Evolutionary conservation across 2,329 filamentous ascomycete genomes (phyloP), one percentile per base, ranked within the genome.

Genomic region (Aspergillus pseudonomiae): DNA sequence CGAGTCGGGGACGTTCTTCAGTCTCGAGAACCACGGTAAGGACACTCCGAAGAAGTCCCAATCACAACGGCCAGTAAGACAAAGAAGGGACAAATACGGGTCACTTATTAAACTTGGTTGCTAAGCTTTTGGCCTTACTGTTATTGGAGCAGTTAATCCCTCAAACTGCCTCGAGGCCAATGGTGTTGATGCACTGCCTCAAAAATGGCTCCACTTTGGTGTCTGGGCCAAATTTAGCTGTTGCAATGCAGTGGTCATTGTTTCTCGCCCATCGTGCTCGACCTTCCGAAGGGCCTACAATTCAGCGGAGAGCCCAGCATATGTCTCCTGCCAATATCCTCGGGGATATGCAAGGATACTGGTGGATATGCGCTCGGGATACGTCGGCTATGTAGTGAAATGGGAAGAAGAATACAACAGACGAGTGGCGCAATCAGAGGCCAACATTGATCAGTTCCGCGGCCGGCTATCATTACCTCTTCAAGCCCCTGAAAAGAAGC

Each of bases 81-180:
- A 41, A 41, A n/a, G 16, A 34, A 36, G 28, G 30, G 16, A 11
- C 14, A 14, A 53, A 19, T 36, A 53, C 28, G 16, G 30, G 12
- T 21, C 34, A 39, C 5, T 55, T 12, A 41, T 39, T 55, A 55
- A 28, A 55, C 52, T 55, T 34, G 32, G 30, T 16, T 21, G 52
- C 52, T 55, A 55, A 55, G 52, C 52, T 55, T 55, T 55, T 55
- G 10, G 3, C 6, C 21, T 55, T 14, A n/a, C n/a, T 39, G 12
- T 55, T 24, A 55, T 55, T 55, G 52, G 52, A 55, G 52, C 30
- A 55, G 52, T 55, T 55, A 55, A 36, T 55, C 52, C 52, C 52
- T 55, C 52, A 55, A 26, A 21, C 21, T 21, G 52, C 32, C 52
- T 34, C 32, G n/a, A 2, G 6, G 52, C 52, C 52, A 55, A 55